These are phyloP conservation scores for Xanthoconium purpureum DNA, from an alignment of 768 basidiomycete genomes.

Conservation along the genomic window DNA sequence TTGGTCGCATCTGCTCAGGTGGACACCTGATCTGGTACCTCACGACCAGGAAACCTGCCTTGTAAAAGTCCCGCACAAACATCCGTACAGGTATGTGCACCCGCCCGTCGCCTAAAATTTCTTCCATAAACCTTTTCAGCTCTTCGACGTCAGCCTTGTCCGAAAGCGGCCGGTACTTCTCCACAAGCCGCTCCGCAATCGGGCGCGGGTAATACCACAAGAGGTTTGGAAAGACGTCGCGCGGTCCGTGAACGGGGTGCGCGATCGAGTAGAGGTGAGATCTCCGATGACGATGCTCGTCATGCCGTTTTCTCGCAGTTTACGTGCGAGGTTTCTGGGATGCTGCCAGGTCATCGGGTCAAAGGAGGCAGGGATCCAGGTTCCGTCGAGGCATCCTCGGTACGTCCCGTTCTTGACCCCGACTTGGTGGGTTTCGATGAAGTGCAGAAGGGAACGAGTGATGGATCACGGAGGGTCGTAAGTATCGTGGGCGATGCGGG, in stretches of 20 bases:
- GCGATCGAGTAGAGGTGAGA: slow-evolving; percentile 67
- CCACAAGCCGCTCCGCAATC: slow-evolving; percentile 45
- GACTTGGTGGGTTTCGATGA: slow-evolving; percentile 56
- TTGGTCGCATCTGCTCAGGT: slow-evolving; percentile 53
- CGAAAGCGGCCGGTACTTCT: slow-evolving; percentile 41
- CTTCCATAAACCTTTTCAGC: slow-evolving; percentile 48
- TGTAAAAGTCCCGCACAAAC: slow-evolving; percentile 56
- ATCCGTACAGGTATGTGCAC: slow-evolving; percentile 67
- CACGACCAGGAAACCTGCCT: slow-evolving; percentile 57
- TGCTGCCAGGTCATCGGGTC: slow-evolving; percentile 70
- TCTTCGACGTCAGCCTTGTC: slow-evolving; percentile 43
- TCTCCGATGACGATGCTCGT: slow-evolving; percentile 64
- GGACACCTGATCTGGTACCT: slow-evolving; percentile 71
- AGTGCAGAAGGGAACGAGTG: slow-evolving; percentile 49
- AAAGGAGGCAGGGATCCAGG: slow-evolving; percentile 52
- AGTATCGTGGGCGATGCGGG: slow-evolving; percentile 49
- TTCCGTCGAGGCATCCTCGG: slow-evolving; percentile 59
- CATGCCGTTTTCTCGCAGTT: slow-evolving; percentile 55
- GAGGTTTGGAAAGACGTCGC: slow-evolving; percentile 57
- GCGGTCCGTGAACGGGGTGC: slow-evolving; percentile 48
- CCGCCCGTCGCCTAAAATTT: slow-evolving; percentile 58
- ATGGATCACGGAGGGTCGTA: slow-evolving; percentile 21
- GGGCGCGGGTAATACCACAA: slow-evolving; percentile 56
- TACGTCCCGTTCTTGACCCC: slow-evolving; percentile 60
- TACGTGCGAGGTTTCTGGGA: slow-evolving; percentile 53